phyloP scores from a whole-genome alignment of 2,329 filamentous ascomycete species.

The Arthrobotrys pseudoclavata region DNA sequence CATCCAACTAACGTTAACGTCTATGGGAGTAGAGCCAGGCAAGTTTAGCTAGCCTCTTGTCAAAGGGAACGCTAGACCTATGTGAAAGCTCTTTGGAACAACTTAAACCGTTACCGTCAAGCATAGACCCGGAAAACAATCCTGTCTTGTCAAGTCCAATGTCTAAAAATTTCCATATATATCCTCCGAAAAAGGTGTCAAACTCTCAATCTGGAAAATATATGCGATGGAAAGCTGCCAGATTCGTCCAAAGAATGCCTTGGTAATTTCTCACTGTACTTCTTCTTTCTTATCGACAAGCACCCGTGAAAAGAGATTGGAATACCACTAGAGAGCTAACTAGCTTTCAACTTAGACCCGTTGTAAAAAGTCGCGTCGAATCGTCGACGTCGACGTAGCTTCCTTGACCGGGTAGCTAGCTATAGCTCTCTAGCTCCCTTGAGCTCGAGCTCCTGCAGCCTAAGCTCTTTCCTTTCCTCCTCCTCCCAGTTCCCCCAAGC shows the following conservation, averaged over 20 bases:
- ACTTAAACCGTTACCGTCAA: slow-evolving; percentile 14
- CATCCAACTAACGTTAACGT: slow-evolving; percentile 3
- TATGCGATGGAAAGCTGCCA: slow-evolving; percentile 18
- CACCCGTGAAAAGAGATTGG: slow-evolving; percentile 12
- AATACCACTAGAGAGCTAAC: not conserved
- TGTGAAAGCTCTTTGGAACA: not conserved
- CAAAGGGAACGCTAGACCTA: not conserved
- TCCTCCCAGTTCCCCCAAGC: slow-evolving; percentile 1
- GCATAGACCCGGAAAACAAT: slow-evolving; percentile 18
- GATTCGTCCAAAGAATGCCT: slow-evolving; percentile 16
- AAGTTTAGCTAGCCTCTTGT: too few species aligned
- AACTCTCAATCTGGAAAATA: slow-evolving; percentile 4
- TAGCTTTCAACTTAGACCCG: not conserved
- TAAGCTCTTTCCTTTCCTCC: slow-evolving; percentile 1
- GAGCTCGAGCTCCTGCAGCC: slow-evolving; percentile 12
- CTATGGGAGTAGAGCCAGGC: not conserved
- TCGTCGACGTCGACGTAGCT: slow-evolving; percentile 27
- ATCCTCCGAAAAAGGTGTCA: slow-evolving; percentile 22
- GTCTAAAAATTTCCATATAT: slow-evolving; percentile 28
- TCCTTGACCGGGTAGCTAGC: not conserved
- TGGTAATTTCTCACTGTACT: not conserved
- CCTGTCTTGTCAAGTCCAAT: slow-evolving; percentile 19
- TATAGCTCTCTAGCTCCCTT: slow-evolving; percentile 5
- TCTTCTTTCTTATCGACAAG: slow-evolving; percentile 19
- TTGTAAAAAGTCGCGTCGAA: slow-evolving; percentile 15